A percentile compares a stretch with the other conserved stretches of the same genome.
These are phyloP conservation scores for Fusarium hainanense DNA, from an alignment of 2,329 filamentous ascomycete species.

Conservation along the genomic window DNA sequence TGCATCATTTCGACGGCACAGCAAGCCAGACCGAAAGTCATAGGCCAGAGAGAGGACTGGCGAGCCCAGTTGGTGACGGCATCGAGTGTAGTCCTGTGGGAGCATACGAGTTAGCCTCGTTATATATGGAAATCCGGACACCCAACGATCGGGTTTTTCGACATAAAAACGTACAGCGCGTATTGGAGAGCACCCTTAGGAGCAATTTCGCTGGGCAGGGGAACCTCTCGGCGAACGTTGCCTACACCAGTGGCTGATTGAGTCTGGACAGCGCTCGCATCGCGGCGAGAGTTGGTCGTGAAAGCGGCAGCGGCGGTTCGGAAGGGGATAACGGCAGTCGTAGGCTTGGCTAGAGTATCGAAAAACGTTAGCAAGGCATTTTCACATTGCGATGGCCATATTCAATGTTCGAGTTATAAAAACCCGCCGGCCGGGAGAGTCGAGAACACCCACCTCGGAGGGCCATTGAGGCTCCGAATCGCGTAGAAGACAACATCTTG, in stretches of 20 bases:
- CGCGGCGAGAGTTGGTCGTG: slow-evolving; percentile 73
- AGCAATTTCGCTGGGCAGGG: slow-evolving; percentile 79
- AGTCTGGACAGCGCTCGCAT: slow-evolving; percentile 67
- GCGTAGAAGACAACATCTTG: slow-evolving; percentile 61
- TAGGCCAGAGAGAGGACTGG: slow-evolving; percentile 86
- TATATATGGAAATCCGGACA: background rate
- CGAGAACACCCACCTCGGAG: slow-evolving; percentile 59
- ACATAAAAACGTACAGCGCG: slow-evolving; percentile 74
- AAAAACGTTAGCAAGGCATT: slow-evolving; percentile 15
- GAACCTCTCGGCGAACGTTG: slow-evolving; percentile 75
- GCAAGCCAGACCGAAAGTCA: slow-evolving; percentile 90
- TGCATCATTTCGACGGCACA: slow-evolving; percentile 96
- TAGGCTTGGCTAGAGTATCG: slow-evolving; percentile 69
- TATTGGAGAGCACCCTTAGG: slow-evolving; percentile 87
- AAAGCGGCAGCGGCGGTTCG: slow-evolving; percentile 70
- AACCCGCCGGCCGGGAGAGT: slow-evolving; percentile 34
- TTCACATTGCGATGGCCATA: slow-evolving; percentile 9
- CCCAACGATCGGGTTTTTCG: background rate
- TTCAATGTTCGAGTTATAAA: slow-evolving; percentile 32
- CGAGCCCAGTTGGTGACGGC: slow-evolving; percentile 85
- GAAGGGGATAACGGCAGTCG: slow-evolving; percentile 70
- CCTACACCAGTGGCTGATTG: slow-evolving; percentile 66
- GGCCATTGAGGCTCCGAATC: slow-evolving; percentile 64
- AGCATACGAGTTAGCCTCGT: background rate
- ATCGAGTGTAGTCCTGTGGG: slow-evolving; percentile 78